phyloP scores from a whole-genome alignment of 805 yeast species.

The Candida wancherniae region DNA sequence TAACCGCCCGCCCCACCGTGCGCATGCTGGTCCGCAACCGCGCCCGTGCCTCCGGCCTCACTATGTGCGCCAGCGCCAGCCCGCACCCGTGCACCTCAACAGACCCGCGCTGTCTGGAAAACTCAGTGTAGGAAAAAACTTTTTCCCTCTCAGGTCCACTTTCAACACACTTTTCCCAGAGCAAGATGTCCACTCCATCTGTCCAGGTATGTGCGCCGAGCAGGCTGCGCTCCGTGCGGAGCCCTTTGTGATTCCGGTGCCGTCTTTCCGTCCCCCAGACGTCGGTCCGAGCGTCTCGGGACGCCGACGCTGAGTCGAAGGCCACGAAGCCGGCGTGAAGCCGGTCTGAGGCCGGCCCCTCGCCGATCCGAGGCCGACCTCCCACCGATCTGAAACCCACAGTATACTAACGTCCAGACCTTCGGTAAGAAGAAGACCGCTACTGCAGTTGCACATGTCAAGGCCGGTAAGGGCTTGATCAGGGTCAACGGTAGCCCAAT shows the following conservation, averaged over 20 bases:
- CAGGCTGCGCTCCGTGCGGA: not conserved
- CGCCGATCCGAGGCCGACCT: no score
- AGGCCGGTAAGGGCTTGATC: conserved; percentile 98
- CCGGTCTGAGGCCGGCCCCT: not conserved
- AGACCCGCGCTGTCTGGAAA: conserved; percentile 5
- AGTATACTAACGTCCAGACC: conserved; percentile 52
- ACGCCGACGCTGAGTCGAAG: not conserved
- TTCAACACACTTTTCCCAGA: conserved; percentile 37
- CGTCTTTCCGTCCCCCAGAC: no score
- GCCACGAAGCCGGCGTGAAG: not conserved
- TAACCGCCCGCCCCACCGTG: conserved; percentile 1
- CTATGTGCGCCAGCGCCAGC: conserved; percentile 1
- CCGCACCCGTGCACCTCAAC: conserved; percentile 7
- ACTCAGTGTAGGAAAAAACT: conserved; percentile 11
- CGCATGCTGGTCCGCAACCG: conserved; percentile 3
- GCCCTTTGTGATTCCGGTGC: no score
- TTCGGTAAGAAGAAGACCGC: conserved; percentile 99
- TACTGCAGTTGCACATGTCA: conserved; percentile 99
- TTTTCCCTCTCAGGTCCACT: conserved; percentile 19
- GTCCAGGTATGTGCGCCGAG: conserved; percentile 66
- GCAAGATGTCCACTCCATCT: conserved; percentile 72
- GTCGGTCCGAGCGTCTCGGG: not conserved
- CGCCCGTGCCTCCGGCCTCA: not conserved
- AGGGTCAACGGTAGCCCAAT: conserved; percentile 99
- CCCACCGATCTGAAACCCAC: not conserved